These are phyloP conservation scores for Ephemerocybe angulata DNA, from an alignment of 768 basidiomycete genomes.

Conservation along the genomic window DNA sequence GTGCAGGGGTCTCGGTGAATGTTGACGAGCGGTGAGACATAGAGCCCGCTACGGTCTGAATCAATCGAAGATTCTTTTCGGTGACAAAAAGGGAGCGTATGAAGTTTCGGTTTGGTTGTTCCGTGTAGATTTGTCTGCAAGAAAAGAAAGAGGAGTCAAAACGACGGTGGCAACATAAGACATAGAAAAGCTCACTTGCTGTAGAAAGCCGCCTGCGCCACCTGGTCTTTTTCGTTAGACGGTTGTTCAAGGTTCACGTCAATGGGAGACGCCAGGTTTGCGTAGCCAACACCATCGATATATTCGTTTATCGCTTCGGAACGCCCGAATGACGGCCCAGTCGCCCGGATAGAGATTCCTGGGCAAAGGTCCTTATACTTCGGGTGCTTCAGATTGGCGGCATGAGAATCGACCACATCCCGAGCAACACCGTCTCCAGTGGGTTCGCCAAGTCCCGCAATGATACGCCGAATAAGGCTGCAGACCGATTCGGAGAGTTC, in stretches of 20 bases:
- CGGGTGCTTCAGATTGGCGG: too few relatives aligned
- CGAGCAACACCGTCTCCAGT: too few relatives aligned
- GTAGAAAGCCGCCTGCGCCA: not conserved
- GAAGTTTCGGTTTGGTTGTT: conserved; percentile 2
- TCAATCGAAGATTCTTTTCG: conserved; percentile 1
- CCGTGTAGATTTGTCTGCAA: not conserved
- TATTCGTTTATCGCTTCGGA: not conserved
- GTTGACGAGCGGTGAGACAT: not conserved
- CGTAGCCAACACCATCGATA: not conserved
- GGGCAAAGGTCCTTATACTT: too few relatives aligned
- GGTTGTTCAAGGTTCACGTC: not conserved
- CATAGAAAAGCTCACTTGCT: not conserved
- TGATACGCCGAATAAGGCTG: too few relatives aligned
- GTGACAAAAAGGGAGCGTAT: not conserved
- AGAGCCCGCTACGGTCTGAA: conserved; percentile 2
- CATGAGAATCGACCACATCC: too few relatives aligned
- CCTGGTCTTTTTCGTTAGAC: not conserved
- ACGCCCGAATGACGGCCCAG: not conserved
- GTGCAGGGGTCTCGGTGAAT: not conserved
- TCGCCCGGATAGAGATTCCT: not conserved
- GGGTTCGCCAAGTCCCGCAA: too few relatives aligned
- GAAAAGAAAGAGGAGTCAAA: not conserved
- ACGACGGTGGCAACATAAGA: not conserved
- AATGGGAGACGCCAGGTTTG: not conserved
- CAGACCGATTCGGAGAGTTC: too few relatives aligned